Evolutionary conservation across 176 grass and related monocot genomes (phyloP), one percentile per base, ranked within the genome.

Genomic region (Oryza glaberrima): DNA sequence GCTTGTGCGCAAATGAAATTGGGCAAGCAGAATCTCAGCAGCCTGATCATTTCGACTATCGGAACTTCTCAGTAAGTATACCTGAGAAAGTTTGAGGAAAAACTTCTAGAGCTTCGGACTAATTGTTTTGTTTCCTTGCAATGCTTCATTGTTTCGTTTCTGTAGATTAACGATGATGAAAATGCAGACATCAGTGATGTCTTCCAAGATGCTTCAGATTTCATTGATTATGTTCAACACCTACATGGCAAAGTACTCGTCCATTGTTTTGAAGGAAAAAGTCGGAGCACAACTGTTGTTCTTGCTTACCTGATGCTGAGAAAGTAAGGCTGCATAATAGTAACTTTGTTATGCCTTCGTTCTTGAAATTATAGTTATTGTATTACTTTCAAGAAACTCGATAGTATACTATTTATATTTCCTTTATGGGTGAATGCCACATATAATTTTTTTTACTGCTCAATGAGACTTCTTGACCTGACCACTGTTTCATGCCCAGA

Each of bases 201-300:
- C 28, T 98, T 98, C 78, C 82, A 98, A 82, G 95, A 98, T 75
- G 87, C 91, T 86, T 93, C 89, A 68, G 93, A 98, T 87, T 98
- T 98, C 77, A 90, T 98, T 30, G 89, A 95, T 65, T 89, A 93
- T 20, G 96, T 98, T 14, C 69, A 88, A 17, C 82, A 90, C 43
- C 52, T 90, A 19, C 30, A 23, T 0, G 93, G 93, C 36, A 98
- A 98, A 92, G 88, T 98, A 72, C 85, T 98, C 73, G 95, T 98
- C n/a, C 96, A 98, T 80, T 98, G 96, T 81, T 98, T 98, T n/a
- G 93, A 95, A 75, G 96, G 96, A 17, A 98, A 90, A 91, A 98
- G 93, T 67, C 81, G 96, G 49, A 98, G 96, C 23, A 83, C 93
- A 40, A 98, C 96, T 20, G 82, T 95, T 67, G 93, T 98, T 44